Evolutionary conservation across 1,284 basidiomycete genomes (phyloP), one percentile per base, ranked within the genome.

Genomic region (Fomitopsis schrenkii): DNA sequence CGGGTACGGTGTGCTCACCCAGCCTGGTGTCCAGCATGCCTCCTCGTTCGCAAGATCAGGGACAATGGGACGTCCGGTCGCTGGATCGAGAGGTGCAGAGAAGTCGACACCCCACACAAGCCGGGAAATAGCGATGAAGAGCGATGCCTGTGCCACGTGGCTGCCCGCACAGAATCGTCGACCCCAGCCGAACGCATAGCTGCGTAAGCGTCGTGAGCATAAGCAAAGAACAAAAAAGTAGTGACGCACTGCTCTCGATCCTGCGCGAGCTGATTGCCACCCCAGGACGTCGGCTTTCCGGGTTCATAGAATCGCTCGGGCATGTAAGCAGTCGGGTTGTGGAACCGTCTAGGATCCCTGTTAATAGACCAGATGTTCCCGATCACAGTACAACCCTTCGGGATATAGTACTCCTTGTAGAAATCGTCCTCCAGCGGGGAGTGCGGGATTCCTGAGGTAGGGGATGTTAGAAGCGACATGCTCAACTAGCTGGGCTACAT

Each of bases 181-280:
- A 30, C 72, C 72, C 69, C 68, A 73, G 33, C 71, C 72, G 45
- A 73, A 74, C 17, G 67, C 67, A 58, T 71, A 71, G 59, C 72
- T 72, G 35, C 7, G 5, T 33, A 12, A 12, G 48, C 30, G 48
- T 50, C 28, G 9, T 40, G 38, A 50, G 48, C 6, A 30, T 30
- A 9, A 50, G 3, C 12, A 17, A 14, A 14, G 28, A 33, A 2
- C 5, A 50, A 30, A 15, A 30, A 10, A 5, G 15, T 19, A 59
- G 48, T 33, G 38, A 40, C 61, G 33, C 33, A 62, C 61, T 71
- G 71, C 41, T 70, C 70, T 48, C 71, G 68, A 40, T 69, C 69
- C n/a, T 53, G 55, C 19, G 55, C 60, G 41, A 70, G 67, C 10
- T 70, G 71, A 1, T 71, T 71, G 54, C 68, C 70, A 10, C 66